Evolutionary conservation across 1,139 yeast genomes (phyloP).

Genomic region (Kodamaea alishanica): DNA sequence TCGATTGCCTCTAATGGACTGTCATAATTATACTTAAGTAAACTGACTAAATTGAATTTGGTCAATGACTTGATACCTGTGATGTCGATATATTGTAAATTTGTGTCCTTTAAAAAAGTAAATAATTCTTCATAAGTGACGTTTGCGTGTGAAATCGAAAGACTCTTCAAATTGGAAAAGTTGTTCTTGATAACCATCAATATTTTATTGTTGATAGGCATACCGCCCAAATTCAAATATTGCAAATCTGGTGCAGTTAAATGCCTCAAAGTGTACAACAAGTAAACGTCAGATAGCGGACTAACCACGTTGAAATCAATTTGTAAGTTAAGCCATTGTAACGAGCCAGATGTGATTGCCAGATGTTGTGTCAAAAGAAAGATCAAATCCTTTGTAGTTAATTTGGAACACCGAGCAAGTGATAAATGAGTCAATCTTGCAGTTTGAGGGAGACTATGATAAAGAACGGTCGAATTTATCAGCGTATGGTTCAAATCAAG

Average conservation of each 20-base stretch:
- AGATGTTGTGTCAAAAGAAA: constrained; percentile 74
- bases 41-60: constrained; percentile 23
- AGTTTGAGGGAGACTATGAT: constrained; percentile 44
- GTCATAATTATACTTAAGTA: constrained; percentile 27
- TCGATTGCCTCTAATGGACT: constrained; percentile 36
- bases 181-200: constrained; percentile 52
- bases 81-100: constrained; percentile 33
- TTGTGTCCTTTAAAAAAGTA: constrained; percentile 37
- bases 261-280: constrained; percentile 53
- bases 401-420: constrained; percentile 70
- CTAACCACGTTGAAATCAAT: constrained; percentile 67
- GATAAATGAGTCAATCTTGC: constrained; percentile 73
- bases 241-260: constrained; percentile 49
- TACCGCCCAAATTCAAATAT: constrained; percentile 71
- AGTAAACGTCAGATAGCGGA: constrained; percentile 57
- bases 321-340: constrained; percentile 76
- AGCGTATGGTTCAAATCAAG: constrained; percentile 83
- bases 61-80: constrained; percentile 37
- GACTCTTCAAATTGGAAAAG: constrained; percentile 55
- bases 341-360: constrained; percentile 50
- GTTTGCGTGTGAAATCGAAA: constrained; percentile 58
- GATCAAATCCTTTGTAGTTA: constrained; percentile 71
- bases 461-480: constrained; percentile 55
- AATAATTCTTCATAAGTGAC: constrained; percentile 49
- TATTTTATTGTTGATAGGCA: constrained; percentile 57